These are phyloP conservation scores for Beauveria medogensis DNA, from an alignment of 2,329 filamentous ascomycete genomes.

Conservation along the genomic window DNA sequence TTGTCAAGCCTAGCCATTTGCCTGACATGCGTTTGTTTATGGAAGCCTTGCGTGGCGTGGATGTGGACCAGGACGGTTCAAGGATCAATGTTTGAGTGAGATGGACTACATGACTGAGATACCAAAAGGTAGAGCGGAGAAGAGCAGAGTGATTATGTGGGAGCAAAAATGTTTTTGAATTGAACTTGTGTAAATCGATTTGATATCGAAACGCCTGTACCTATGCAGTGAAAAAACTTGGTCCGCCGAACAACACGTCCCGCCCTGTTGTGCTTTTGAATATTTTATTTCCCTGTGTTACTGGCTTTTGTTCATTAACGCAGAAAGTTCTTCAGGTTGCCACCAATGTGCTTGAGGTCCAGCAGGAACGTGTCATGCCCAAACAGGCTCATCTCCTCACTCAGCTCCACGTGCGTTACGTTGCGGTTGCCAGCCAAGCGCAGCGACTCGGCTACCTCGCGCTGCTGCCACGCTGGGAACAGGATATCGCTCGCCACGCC, in stretches of 20 bases:
- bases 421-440: conserved; percentile 67
- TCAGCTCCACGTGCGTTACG: conserved; percentile 83
- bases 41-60: neutral
- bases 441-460: conserved; percentile 82
- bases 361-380: conserved; percentile 95
- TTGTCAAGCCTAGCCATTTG: neutral
- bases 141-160: neutral
- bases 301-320: neutral
- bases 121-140: conserved; percentile 1
- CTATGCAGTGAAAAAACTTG: neutral
- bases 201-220: neutral
- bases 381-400: conserved; percentile 89
- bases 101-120: conserved; percentile 2
- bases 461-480: conserved; percentile 97
- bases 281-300: neutral
- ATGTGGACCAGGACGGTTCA: neutral
- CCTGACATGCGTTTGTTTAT: neutral
- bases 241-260: neutral
- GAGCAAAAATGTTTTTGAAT: neutral
- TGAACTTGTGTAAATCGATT: neutral
- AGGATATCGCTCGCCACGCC: conserved; percentile 93
- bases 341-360: conserved; percentile 86
- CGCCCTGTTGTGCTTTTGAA: neutral
- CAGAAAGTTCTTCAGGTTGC: conserved; percentile 72
- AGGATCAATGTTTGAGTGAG: neutral